Evolutionary conservation across 495 filamentous ascomycete genomes (phyloP).

Genomic region (Neurospora tetrasperma): DNA sequence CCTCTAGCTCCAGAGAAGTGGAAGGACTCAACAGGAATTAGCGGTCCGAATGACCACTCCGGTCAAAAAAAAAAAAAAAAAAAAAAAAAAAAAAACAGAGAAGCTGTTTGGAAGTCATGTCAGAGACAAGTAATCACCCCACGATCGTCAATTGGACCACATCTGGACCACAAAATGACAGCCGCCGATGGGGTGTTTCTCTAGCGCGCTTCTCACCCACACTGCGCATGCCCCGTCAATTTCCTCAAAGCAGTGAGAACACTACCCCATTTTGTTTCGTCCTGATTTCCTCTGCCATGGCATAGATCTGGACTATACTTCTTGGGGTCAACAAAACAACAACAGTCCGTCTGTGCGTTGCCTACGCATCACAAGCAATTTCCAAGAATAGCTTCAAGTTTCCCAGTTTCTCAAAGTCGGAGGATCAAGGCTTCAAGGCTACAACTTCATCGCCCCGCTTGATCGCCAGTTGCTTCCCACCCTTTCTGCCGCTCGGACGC

Average conservation of each 20-base stretch:
- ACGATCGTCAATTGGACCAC: neutral
- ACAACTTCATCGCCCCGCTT: neutral
- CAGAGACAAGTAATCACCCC: neutral
- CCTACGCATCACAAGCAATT: neutral
- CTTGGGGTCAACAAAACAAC: neutral
- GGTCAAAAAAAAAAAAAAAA: neutral
- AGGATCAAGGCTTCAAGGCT: neutral
- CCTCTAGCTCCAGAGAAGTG: neutral
- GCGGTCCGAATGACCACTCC: neutral
- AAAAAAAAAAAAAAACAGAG: neutral
- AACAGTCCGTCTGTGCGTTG: neutral
- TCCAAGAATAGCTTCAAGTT: neutral
- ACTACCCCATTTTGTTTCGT: neutral
- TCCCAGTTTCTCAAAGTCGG: neutral
- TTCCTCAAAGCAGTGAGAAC: neutral
- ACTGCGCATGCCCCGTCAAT: neutral
- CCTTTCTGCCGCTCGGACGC: constrained; percentile 17
- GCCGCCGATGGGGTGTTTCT: neutral
- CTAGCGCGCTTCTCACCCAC: neutral
- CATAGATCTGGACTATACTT: neutral
- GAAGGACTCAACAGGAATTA: neutral
- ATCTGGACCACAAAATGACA: neutral
- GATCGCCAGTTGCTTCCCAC: neutral
- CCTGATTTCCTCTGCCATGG: neutral
- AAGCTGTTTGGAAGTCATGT: neutral